Conservation (phyloP, 2,329 filamentous ascomycete genomes). For the Alternaria arborescens region DNA sequence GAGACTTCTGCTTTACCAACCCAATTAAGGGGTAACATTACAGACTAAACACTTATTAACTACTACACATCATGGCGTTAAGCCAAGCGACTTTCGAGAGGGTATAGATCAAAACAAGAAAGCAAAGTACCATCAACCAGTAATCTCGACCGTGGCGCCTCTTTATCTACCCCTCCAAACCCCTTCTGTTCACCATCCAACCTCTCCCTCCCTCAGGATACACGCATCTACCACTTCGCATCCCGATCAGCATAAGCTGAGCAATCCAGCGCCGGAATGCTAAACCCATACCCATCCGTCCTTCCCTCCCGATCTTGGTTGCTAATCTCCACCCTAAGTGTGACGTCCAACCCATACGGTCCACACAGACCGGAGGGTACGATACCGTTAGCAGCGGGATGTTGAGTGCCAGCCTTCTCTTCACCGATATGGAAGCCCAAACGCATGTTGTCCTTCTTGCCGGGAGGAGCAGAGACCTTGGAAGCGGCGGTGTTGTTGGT, state of each 20-base stretch:
- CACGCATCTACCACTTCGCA: constrained; percentile 23
- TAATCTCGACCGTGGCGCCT: background rate
- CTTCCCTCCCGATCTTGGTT: constrained; percentile 54
- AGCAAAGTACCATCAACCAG: background rate
- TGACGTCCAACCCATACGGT: constrained; percentile 56
- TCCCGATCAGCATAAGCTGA: constrained; percentile 16
- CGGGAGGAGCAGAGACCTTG: constrained; percentile 35
- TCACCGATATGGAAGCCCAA: constrained; percentile 79
- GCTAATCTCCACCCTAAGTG: constrained; percentile 59
- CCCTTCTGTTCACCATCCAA: background rate
- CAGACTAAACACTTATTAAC: background rate
- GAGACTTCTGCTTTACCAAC: background rate
- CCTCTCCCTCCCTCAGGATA: background rate
- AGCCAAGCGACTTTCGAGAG: constrained; percentile 1
- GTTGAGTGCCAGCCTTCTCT: constrained; percentile 76
- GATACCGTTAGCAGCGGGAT: constrained; percentile 71
- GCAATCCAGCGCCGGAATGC: constrained; percentile 54
- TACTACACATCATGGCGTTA: background rate
- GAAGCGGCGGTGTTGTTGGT: constrained; percentile 42
- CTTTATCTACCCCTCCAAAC: background rate
- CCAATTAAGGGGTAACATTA: constrained; percentile 1
- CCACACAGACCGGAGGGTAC: constrained; percentile 55
- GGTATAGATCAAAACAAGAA: constrained; percentile 8
- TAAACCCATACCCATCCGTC: constrained; percentile 61
- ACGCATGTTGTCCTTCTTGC: constrained; percentile 67